Evolutionary conservation across 805 yeast genomes (phyloP).

Genomic region (Hanseniaspora guilliermondii): DNA sequence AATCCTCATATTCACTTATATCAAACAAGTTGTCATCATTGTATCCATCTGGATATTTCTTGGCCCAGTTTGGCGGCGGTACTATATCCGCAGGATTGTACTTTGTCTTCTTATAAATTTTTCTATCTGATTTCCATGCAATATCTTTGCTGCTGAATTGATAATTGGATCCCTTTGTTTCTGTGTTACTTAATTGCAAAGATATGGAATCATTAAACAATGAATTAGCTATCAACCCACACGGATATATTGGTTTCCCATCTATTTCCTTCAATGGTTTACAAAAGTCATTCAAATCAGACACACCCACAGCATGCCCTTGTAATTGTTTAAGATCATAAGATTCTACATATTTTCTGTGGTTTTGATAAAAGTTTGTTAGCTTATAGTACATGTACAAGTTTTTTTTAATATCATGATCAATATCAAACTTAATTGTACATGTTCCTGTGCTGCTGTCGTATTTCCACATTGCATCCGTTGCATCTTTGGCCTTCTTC

Average conservation of each 20-base stretch:
- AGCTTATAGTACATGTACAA: constrained; percentile 69
- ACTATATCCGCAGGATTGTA: constrained; percentile 50
- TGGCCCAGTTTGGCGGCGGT: constrained; percentile 78
- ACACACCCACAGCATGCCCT: constrained; percentile 54
- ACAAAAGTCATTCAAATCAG: constrained; percentile 35
- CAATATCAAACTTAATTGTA: constrained; percentile 56
- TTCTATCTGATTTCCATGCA: constrained; percentile 59
- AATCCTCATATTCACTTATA: constrained; percentile 49
- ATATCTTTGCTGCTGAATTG: constrained; percentile 42
- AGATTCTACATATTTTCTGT: constrained; percentile 81
- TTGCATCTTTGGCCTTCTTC: constrained; percentile 14
- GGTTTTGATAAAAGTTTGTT: constrained; percentile 89
- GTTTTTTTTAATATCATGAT: constrained; percentile 57
- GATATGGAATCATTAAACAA: constrained; percentile 65
- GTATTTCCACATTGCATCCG: constrained; percentile 52
- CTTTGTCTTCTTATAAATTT: constrained; percentile 50
- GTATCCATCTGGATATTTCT: constrained; percentile 61
- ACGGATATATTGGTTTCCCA: constrained; percentile 49
- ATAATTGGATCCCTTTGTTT: constrained; percentile 25
- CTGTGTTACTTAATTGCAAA: constrained; percentile 32
- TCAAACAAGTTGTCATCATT: constrained; percentile 59
- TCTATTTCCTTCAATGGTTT: constrained; percentile 26
- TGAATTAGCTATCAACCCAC: constrained; percentile 75
- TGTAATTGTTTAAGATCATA: constrained; percentile 68
- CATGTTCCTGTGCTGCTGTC: constrained; percentile 41